Evolutionary conservation across 805 yeast species (phyloP).

Genomic region (Candida namnaoensis): DNA sequence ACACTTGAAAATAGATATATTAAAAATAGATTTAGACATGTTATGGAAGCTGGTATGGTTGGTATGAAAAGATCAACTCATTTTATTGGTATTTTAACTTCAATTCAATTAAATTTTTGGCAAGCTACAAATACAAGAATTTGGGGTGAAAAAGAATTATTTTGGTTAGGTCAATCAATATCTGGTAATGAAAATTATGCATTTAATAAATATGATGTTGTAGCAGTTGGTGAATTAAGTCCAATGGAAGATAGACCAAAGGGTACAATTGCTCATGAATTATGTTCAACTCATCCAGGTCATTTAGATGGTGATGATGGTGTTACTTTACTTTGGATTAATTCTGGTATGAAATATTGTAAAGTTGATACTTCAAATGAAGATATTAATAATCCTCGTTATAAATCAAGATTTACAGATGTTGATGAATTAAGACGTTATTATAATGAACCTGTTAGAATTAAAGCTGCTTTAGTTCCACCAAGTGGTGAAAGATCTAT

Average conservation of each 20-base stretch:
- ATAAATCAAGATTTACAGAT: constrained; percentile 14
- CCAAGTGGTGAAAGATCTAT: constrained; percentile 26
- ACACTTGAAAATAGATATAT: constrained; percentile 14
- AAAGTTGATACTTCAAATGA: constrained; percentile 23
- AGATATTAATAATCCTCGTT: constrained; percentile 21
- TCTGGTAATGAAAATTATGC: constrained; percentile 21
- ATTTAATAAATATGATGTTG: constrained; percentile 10
- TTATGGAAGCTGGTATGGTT: constrained; percentile 26
- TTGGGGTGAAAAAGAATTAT: constrained; percentile 71
- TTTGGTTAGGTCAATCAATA: constrained; percentile 53
- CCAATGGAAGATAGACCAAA: constrained; percentile 1
- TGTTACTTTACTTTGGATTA: constrained; percentile 41
- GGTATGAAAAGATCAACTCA: constrained; percentile 17
- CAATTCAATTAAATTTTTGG: constrained; percentile 11
- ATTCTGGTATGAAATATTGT: constrained; percentile 50
- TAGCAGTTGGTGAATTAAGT: constrained; percentile 7
- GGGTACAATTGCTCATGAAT: constrained; percentile 21
- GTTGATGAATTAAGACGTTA: constrained; percentile 10
- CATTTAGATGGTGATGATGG: constrained; percentile 40
- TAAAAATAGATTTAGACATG: constrained; percentile 10
- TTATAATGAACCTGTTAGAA: constrained; percentile 28
- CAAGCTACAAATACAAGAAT: constrained; percentile 18
- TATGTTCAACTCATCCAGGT: constrained; percentile 52
- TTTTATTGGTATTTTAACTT: constrained; percentile 10
- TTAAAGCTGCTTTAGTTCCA: constrained; percentile 41